Percentiles rank a stretch among this genome's conserved stretches.
phyloP scores from a whole-genome alignment of 1,284 basidiomycete genomes.

The Phellopilus nigrolimitatus region DNA sequence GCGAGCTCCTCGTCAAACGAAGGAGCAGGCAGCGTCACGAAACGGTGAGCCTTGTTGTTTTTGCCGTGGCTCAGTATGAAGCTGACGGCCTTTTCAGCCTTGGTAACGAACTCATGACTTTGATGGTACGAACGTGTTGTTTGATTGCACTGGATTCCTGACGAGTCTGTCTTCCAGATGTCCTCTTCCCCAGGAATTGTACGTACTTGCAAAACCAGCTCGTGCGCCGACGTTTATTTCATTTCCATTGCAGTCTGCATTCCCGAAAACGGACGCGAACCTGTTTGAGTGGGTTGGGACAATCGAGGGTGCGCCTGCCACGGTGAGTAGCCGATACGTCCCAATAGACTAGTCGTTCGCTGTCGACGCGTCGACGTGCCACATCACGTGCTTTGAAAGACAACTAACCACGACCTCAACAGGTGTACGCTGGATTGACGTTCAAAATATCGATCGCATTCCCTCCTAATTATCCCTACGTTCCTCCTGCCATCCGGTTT shows the following conservation, averaged over 20 bases:
- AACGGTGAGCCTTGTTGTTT: conserved; percentile 51
- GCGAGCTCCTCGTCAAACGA: conserved; percentile 47
- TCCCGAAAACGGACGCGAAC: conserved; percentile 77
- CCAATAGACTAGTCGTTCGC: neutral
- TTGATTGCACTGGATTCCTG: conserved; percentile 1
- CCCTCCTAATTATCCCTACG: conserved; percentile 81
- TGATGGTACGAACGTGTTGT: conserved; percentile 53
- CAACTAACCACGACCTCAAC: conserved; percentile 8
- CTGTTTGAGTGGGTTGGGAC: conserved; percentile 82
- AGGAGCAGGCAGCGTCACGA: conserved; percentile 70
- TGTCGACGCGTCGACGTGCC: conserved; percentile 15
- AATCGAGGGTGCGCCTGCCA: conserved; percentile 72
- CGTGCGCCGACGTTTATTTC: neutral
- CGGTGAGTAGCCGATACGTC: conserved; percentile 40
- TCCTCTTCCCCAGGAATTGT: conserved; percentile 81
- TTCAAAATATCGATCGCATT: conserved; percentile 81
- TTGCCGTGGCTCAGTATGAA: neutral
- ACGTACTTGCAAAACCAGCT: conserved; percentile 30
- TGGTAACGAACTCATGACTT: conserved; percentile 76
- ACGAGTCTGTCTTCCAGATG: conserved; percentile 48
- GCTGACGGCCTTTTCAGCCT: conserved; percentile 39
- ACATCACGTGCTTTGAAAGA: conserved; percentile 17
- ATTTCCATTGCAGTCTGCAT: conserved; percentile 59
- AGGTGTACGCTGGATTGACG: conserved; percentile 73
- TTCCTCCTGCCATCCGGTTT: conserved; percentile 73